These are phyloP conservation scores for Penicillium griseofulvum DNA, from an alignment of 2,329 filamentous ascomycete genomes.

Conservation along the genomic window DNA sequence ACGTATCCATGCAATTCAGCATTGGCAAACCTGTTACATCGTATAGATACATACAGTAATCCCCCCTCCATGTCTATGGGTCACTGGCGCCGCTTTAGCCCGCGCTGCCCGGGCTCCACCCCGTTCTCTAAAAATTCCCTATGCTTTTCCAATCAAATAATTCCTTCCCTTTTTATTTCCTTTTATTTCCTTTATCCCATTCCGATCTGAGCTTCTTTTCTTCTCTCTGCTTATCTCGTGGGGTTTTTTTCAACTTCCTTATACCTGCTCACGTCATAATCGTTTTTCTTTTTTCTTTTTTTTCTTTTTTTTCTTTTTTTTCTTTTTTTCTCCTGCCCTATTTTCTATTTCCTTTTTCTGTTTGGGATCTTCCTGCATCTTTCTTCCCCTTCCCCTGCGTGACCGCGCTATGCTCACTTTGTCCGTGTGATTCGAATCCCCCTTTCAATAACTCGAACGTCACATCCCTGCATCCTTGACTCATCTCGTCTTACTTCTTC, in stretches of 20 bases:
- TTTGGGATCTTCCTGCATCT: conserved; percentile 11
- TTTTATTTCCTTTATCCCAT: conserved; percentile 8
- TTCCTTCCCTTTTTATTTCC: conserved; percentile 11
- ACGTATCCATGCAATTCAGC: background rate
- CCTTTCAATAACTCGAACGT: conserved; percentile 26
- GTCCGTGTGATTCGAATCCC: conserved; percentile 24
- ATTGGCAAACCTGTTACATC: background rate
- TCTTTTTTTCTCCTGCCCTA: conserved; percentile 17
- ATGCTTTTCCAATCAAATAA: conserved; percentile 20
- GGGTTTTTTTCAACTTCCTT: conserved; percentile 5
- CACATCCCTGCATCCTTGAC: conserved; percentile 28
- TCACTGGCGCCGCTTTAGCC: conserved; percentile 31
- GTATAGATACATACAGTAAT: conserved; percentile 10
- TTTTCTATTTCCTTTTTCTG: conserved; percentile 16
- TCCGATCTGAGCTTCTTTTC: conserved; percentile 10
- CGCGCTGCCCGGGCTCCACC: conserved; percentile 23
- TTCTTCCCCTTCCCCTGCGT: conserved; percentile 22
- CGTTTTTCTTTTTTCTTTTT: conserved; percentile 15
- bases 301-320: conserved; percentile 16
- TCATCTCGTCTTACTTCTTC: conserved; percentile 19
- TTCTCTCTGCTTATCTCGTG: conserved; percentile 10
- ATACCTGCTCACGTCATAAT: conserved; percentile 30
- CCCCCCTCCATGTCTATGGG: conserved; percentile 40
- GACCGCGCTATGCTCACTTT: conserved; percentile 27
- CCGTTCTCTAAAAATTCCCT: conserved; percentile 21